Base-by-base conservation (phyloP, 805 yeast genomes). In the Nakazawaea ernobii region DNA sequence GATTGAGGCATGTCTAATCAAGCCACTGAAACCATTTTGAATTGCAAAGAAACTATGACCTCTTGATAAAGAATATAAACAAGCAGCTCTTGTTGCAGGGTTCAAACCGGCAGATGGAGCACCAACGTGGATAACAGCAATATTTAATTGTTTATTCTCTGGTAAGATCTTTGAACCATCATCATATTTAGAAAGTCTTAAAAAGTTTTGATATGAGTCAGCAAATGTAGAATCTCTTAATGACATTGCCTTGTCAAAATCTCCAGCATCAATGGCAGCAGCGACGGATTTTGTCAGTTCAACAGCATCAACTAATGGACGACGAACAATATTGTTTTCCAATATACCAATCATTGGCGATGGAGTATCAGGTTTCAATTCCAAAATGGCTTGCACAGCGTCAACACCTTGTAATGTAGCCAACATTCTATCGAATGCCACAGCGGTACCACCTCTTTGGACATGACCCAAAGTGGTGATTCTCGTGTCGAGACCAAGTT, bases 391-490 rank as follows among this genome's bases (percentile, higher is more conserved):
- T 51, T 85, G 83, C 17, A 94, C 95, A 8, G 99, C 98, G 59
- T 90, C 98, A 37, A 92, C 97, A 67, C 98, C 99, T 72, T 94
- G 99, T 56, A 92, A 66, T 14, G 99, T 92, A 35, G 97, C 96
- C 57, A 94, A 69, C 61, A 85, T 67, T 62, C 99, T 80, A 66
- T 94, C 99, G 58, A 77, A 88, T 2, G 98, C 97, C 47, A 91
- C 97, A 24, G 99, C 97, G 40, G 96, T 80, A 67, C 99, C 99
- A 71, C 99, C 99, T 69, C 99, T 81, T 74, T 94, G 99, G 46
- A 94, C 97, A 65, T 94, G 99, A 47, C 99, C 99, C 57, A 94
- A 74, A 10, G 95, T 88, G 37, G 99, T 94, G 58, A 92, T 84
- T 65, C 98, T 82, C 5, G 98, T 92, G 64, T 94, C 99, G 48